Base-by-base conservation (phyloP, 805 yeast genomes). In the Starmerella kuoi region DNA sequence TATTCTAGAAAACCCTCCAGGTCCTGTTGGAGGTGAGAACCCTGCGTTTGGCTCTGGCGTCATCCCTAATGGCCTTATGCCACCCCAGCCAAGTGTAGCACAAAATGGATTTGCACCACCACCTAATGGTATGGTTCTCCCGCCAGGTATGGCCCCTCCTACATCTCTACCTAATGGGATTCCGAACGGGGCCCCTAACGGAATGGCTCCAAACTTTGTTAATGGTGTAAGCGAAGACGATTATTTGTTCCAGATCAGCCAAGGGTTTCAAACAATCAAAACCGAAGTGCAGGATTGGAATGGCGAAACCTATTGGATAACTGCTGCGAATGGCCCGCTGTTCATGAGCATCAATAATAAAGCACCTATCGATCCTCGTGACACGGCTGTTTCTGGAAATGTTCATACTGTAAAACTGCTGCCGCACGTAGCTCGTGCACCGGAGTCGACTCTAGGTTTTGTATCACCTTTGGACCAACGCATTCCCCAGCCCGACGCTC, bases 221-320 rank as follows among this genome's bases (percentile, higher is more conserved):
- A 37, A 32, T 22, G 9, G 27, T 14, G 31, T 42, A 19, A 45
- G 46, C 17, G 54, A 49, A 38, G 55, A 54, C 42, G 49, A 48
- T 38, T 43, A 49, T 31, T 34, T 53, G 35, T 37, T 30, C 32
- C 46, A 43, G 14, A 37, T 54, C 30, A 32, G 46, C 38, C 49
- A 40, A 22, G 61, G 59, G 5, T 56, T 57, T 49, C 47, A 49
- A 12, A 46, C 49, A 7, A 48, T 62, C 24, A 51, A 80, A 64
- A 69, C 77, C 50, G 77, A 73, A 52, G 79, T 81, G 63, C 74
- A 73, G 52, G 77, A 81, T 53, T 83, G 91, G 87, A 85, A 84
- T 56, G 95, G 94, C 65, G 91, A 87, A 59, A 74, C 86, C 0
- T 69, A 72, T 47, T 72, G 69, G 45, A 60, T 78, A 26, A 61